Percentiles rank a stretch among this genome's conserved stretches.
Evolutionary conservation across 2,329 filamentous ascomycete species (phyloP).

Genomic region (Coniochaeta prunicola): DNA sequence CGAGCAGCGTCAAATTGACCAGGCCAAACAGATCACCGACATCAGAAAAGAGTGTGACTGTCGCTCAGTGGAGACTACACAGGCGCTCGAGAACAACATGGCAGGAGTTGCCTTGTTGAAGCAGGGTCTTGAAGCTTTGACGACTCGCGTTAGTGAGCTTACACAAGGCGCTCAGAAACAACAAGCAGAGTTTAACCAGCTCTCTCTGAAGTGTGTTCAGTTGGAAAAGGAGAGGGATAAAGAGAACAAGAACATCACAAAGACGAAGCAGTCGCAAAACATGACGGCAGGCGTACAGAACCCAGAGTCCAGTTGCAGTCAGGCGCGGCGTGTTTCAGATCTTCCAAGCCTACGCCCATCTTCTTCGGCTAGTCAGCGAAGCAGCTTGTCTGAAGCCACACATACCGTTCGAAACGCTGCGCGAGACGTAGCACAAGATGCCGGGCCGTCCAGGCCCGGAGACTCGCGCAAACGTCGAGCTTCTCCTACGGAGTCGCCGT

Average conservation of each 20-base stretch:
- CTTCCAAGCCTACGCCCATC: background rate
- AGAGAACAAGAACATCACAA: background rate
- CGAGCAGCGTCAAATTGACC: background rate
- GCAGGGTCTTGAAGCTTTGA: background rate
- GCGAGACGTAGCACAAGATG: background rate
- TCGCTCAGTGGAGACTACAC: background rate
- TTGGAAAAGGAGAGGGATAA: background rate
- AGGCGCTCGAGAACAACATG: background rate
- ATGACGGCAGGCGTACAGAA: background rate
- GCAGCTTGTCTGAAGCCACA: background rate
- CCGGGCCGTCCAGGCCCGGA: background rate
- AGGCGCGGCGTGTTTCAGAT: background rate
- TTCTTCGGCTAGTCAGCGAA: background rate
- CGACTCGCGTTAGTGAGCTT: background rate
- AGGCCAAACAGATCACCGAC: background rate
- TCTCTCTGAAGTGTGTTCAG: background rate
- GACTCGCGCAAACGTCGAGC: background rate
- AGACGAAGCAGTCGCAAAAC: background rate
- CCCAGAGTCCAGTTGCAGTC: background rate
- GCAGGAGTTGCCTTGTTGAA: background rate
- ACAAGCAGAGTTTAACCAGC: background rate
- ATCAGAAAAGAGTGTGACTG: background rate
- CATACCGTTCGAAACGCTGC: background rate
- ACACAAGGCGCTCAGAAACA: background rate
- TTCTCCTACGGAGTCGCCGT: background rate